Conservation (phyloP, 148 eudicot genomes). For the Vaccinium myrtillus region DNA sequence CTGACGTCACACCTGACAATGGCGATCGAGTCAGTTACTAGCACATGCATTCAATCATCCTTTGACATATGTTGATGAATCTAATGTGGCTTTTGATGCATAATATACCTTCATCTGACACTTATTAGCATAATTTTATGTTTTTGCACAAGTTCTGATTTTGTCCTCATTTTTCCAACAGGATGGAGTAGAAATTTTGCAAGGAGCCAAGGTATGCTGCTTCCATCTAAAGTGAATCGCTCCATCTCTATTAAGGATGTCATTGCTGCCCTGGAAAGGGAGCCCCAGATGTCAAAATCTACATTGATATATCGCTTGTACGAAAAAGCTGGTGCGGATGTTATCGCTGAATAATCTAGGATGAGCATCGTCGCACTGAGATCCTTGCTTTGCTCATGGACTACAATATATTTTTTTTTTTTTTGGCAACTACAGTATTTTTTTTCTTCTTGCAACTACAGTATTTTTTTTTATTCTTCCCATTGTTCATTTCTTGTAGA, state of each 20-base stretch:
- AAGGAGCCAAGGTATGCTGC: constrained; percentile 38
- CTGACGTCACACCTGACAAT: too few relatives aligned
- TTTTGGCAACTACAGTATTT: background rate
- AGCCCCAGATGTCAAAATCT: constrained; percentile 81
- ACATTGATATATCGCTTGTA: constrained; percentile 61
- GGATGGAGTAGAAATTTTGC: constrained; percentile 44
- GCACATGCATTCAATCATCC: too few relatives aligned
- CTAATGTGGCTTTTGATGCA: background rate
- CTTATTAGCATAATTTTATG: background rate
- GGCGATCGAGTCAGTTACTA: too few relatives aligned
- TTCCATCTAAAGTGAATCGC: constrained; percentile 38
- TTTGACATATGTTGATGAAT: too few relatives aligned
- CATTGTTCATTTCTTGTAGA: background rate
- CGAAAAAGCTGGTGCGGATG: constrained; percentile 34
- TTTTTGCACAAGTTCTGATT: background rate
- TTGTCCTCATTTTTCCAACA: constrained; percentile 14
- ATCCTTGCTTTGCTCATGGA: background rate
- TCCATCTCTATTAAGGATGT: constrained; percentile 73
- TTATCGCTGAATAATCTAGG: constrained; percentile 2
- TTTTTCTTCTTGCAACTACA: background rate
- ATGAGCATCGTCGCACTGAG: background rate
- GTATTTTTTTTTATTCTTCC: background rate
- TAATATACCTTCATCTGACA: background rate
- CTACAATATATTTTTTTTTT: too few relatives aligned
- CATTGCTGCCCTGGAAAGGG: constrained; percentile 75